These are phyloP conservation scores for Saussurea involucrata DNA, from an alignment of 129 eudicot species.

Conservation along the genomic window DNA sequence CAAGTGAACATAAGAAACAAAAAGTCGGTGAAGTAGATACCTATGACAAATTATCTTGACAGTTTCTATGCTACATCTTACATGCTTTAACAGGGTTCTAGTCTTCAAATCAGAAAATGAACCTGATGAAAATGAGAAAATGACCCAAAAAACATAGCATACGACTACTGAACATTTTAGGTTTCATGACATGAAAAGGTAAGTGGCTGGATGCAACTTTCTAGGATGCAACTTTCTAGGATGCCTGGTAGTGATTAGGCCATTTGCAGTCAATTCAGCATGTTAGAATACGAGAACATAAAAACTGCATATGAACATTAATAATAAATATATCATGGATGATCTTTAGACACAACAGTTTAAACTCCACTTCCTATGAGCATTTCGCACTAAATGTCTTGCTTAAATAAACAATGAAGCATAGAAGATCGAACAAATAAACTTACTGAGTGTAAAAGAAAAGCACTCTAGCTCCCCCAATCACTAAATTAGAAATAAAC, in stretches of 20 bases:
- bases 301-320: neutral
- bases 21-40: neutral
- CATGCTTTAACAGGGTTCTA: too few relatives aligned
- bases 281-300: neutral
- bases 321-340: neutral
- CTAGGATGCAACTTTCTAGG: too few relatives aligned
- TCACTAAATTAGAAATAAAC: constrained; percentile 36
- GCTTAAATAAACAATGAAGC: constrained; percentile 2
- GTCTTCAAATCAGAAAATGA: too few relatives aligned
- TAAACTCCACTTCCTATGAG: neutral
- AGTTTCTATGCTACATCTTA: neutral
- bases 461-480: constrained; percentile 42
- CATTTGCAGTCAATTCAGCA: neutral
- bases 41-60: neutral
- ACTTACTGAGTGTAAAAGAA: constrained; percentile 88
- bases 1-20: neutral
- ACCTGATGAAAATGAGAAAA: too few relatives aligned
- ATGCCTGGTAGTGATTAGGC: neutral
- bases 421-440: neutral
- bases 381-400: neutral
- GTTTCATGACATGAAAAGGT: too few relatives aligned
- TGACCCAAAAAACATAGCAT: too few relatives aligned
- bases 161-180: too few relatives aligned
- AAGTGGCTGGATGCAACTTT: too few relatives aligned
- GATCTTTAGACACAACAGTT: neutral